Evolutionary conservation across 2,329 filamentous ascomycete species (phyloP), one percentile per base, ranked within the genome.

Genomic region (Hortaea werneckii): DNA sequence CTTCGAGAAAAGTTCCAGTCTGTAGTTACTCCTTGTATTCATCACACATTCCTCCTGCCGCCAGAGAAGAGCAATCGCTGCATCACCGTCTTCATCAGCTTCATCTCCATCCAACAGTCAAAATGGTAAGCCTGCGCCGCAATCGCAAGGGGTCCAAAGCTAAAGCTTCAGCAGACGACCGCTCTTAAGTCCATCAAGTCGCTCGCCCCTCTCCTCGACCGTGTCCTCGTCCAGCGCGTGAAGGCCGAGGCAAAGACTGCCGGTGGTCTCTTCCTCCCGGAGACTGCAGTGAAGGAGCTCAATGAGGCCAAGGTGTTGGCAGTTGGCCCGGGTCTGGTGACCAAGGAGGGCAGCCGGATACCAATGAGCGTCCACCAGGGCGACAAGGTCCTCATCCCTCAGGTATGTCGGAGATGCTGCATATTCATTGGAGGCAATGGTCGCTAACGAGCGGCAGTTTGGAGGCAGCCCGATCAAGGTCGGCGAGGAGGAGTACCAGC

Each of bases 211-310:
- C 89, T 98, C 58, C 83, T 98, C 71, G 92, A 98, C 81, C 90
- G 92, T 62, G 88, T 98, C 60, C 84, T 98, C 55, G 87, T 98
- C 59, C 92, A 98, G 82, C 87, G 92, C 72, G 74, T 95, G 74
- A 96, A 96, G 77, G 86, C 90, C 63, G 90, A 96, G 74, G 71
- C 88, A 66, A 95, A 95, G 79, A 98, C 92, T 42, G 88, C 92
- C 60, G 83, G 83, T 64, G 92, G 92, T 63, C 95, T 98, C 78
- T 95, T 94, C 78, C 85, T 98, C 56, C 92, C 92, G 59, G 92
- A 98, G 76, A 89, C 83, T 52, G 86, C 84, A 63, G 87, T 96
- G 65, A 95, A 98, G 80, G 92, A 98, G 71, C 80, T 96, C 67
- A 96, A 95, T 73, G 90, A 96, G 77, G 92, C 87, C 62, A 89